Evolutionary conservation across 164 flowering plant genomes (phyloP).

Genomic region (Nymphaea colorata): DNA sequence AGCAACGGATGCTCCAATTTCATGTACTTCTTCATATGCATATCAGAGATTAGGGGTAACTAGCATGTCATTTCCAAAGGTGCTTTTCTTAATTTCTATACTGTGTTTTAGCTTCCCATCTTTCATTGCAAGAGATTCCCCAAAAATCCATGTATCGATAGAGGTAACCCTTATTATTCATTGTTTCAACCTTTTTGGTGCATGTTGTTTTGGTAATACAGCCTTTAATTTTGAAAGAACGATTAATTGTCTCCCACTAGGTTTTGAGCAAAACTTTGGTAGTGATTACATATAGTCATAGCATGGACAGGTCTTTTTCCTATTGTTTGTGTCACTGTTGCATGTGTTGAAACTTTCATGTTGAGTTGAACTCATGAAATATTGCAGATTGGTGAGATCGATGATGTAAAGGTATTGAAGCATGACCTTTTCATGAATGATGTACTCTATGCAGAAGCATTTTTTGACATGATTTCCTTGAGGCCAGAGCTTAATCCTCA

Average conservation of each 20-base stretch:
- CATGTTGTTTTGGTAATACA: background rate
- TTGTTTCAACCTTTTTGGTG: background rate
- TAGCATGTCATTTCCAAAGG: no score
- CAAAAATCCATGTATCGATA: constrained; percentile 60
- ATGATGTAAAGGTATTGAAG: constrained; percentile 69
- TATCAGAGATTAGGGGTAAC: no score
- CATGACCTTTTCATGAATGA: constrained; percentile 97
- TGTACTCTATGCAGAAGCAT: constrained; percentile 81
- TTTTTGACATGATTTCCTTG: constrained; percentile 70
- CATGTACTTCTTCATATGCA: no score
- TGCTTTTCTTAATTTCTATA: no score
- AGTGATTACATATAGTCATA: no score
- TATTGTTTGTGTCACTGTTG: no score
- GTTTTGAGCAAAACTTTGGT: no score
- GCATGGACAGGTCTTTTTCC: no score
- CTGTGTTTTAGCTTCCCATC: constrained; percentile 1
- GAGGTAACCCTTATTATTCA: constrained; percentile 33
- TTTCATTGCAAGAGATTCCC: constrained; percentile 79
- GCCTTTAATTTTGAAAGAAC: background rate
- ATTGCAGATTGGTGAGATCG: constrained; percentile 66
- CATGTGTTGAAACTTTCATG: no score
- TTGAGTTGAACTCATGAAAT: no score
- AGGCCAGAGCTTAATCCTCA: constrained; percentile 75
- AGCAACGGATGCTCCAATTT: no score
- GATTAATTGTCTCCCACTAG: no score